A percentile compares a stretch with the other conserved stretches of the same genome.
These are phyloP conservation scores for Rhizopus arrhizus DNA, from an alignment of 371 early-diverging fungal species.

Conservation along the genomic window DNA sequence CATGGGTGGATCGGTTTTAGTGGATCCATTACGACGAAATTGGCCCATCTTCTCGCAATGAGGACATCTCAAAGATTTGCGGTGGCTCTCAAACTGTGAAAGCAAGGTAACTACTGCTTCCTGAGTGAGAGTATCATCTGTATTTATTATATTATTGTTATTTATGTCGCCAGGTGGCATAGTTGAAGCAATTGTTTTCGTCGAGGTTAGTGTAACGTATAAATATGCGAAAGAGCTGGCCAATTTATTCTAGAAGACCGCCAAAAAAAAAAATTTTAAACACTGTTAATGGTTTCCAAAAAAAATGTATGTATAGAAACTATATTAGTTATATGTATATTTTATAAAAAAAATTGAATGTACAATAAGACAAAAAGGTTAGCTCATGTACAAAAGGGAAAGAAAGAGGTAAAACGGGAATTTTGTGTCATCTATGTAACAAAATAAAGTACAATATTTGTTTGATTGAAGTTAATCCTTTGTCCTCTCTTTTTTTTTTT, in stretches of 20 bases:
- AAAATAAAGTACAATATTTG: conserved; percentile 9
- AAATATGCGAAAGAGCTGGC: background rate
- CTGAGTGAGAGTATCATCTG: too few species aligned
- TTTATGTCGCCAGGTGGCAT: too few species aligned
- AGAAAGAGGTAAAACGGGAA: background rate
- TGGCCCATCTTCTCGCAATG: too few species aligned
- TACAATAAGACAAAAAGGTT: conserved; percentile 2
- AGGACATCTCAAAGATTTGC: too few species aligned
- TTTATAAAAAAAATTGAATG: conserved; percentile 7
- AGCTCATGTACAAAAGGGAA: conserved; percentile 3
- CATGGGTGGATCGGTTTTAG: too few species aligned
- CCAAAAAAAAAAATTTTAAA: background rate
- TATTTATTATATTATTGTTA: too few species aligned
- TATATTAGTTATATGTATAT: conserved; percentile 27
- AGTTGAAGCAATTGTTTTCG: too few species aligned
- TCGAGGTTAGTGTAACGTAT: too few species aligned
- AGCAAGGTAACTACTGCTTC: too few species aligned
- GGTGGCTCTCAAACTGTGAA: too few species aligned
- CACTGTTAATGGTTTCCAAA: background rate
- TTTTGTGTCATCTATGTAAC: conserved; percentile 5
- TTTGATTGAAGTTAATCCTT: conserved; percentile 2
- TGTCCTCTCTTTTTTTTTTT: conserved; percentile 1
- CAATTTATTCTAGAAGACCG: background rate
- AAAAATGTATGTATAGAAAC: background rate
- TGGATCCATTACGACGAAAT: too few species aligned